These are phyloP conservation scores for Clarireedia monteithiana DNA, from an alignment of 2,329 filamentous ascomycete species.

Conservation along the genomic window DNA sequence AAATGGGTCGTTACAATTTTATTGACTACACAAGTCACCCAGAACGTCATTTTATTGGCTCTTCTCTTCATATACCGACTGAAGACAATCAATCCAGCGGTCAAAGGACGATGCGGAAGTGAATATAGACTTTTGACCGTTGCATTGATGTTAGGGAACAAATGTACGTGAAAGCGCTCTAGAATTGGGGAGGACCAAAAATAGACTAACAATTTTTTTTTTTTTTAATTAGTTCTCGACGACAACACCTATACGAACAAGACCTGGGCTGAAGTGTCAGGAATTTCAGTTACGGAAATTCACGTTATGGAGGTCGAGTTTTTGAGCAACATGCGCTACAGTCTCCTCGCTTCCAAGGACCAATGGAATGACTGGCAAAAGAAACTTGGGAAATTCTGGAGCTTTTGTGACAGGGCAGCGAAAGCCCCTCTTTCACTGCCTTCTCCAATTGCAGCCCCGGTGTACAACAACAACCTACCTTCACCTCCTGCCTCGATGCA, in stretches of 20 bases:
- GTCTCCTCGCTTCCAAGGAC: constrained; percentile 74
- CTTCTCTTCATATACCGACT: constrained; percentile 88
- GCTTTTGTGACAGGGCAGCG: constrained; percentile 42
- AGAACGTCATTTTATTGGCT: constrained; percentile 87
- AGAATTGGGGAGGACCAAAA: background rate
- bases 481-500: constrained; percentile 44
- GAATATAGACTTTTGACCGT: constrained; percentile 91
- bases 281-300: constrained; percentile 87
- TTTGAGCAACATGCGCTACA: constrained; percentile 95
- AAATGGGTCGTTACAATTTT: constrained; percentile 93
- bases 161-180: constrained; percentile 52
- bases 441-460: constrained; percentile 26
- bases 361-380: constrained; percentile 85
- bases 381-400: constrained; percentile 73
- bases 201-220: constrained; percentile 18
- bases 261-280: constrained; percentile 97
- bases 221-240: constrained; percentile 59
- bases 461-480: constrained; percentile 37
- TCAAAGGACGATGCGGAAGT: constrained; percentile 86
- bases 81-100: constrained; percentile 81
- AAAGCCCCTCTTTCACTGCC: constrained; percentile 20
- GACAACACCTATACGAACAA: constrained; percentile 99
- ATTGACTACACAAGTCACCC: constrained; percentile 89
- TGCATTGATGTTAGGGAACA: constrained; percentile 95
- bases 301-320: constrained; percentile 99